Conservation (phyloP, 116 monocot species). For the Cymodocea nodosa region DNA sequence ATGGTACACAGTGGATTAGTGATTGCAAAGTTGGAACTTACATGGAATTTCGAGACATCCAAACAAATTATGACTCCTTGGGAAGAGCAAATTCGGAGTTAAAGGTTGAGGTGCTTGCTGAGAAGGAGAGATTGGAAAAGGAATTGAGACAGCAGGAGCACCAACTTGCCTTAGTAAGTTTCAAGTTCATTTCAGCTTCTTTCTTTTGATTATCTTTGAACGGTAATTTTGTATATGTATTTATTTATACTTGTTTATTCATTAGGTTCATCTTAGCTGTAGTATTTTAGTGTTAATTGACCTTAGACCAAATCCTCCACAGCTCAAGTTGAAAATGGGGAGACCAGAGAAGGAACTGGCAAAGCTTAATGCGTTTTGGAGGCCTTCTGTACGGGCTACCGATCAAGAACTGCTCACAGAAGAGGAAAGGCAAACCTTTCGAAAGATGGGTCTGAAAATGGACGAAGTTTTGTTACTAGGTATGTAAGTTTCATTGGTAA, state of each 20-base stretch:
- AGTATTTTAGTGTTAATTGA: not conserved
- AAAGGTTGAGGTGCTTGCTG: conserved; percentile 45
- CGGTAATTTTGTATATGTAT: not conserved
- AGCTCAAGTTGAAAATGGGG: conserved; percentile 66
- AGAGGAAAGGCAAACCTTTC: conserved; percentile 62
- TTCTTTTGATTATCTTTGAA: conserved; percentile 1
- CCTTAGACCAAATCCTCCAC: not conserved
- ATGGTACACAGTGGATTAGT: conserved; percentile 7
- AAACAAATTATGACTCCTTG: conserved; percentile 15
- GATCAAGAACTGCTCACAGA: conserved; percentile 82
- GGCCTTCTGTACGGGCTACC: conserved; percentile 26
- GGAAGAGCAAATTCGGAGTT: conserved; percentile 5
- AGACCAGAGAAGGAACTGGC: conserved; percentile 51
- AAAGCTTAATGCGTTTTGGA: conserved; percentile 42
- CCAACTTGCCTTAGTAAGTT: conserved; percentile 56
- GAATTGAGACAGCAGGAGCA: conserved; percentile 52
- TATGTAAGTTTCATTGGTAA: conserved; percentile 11
- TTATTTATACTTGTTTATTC: not conserved
- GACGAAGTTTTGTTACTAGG: conserved; percentile 62
- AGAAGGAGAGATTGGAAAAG: conserved; percentile 50
- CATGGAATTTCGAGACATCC: conserved; percentile 53
- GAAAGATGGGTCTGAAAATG: conserved; percentile 69
- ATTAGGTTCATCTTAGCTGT: not conserved
- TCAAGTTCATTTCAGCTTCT: conserved; percentile 6
- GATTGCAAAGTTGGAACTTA: conserved; percentile 36